Percentiles rank a stretch among this genome's conserved stretches.
Evolutionary conservation across 2,329 filamentous ascomycete species (phyloP).

Genomic region (Corniculantispora saksenae): DNA sequence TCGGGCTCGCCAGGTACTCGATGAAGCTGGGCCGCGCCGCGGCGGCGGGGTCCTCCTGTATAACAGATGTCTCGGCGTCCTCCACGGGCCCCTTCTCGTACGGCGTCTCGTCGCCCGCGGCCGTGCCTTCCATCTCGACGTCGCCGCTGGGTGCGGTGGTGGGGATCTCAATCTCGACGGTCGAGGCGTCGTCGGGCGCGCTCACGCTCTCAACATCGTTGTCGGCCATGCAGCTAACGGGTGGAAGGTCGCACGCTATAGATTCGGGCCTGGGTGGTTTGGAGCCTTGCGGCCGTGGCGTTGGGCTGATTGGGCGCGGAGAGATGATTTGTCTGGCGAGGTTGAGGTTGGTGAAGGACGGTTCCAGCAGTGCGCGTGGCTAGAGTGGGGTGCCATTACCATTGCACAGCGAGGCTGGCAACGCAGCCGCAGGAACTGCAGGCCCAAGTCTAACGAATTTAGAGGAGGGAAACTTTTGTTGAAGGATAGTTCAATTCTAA

Average conservation of each 20-base stretch:
- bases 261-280: background rate
- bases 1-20: slow-evolving; percentile 66
- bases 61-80: slow-evolving; percentile 34
- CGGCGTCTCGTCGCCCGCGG: slow-evolving; percentile 33
- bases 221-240: slow-evolving; percentile 34
- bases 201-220: slow-evolving; percentile 21
- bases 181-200: slow-evolving; percentile 22
- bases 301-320: background rate
- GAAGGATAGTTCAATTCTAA: too few relatives aligned
- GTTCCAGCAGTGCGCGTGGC: too few relatives aligned
- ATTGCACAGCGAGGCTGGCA: too few relatives aligned
- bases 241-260: background rate
- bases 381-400: too few relatives aligned
- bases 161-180: slow-evolving; percentile 22
- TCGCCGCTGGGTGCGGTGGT: slow-evolving; percentile 32
- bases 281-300: background rate
- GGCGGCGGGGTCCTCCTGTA: slow-evolving; percentile 35
- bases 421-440: too few relatives aligned
- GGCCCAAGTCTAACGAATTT: too few relatives aligned
- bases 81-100: slow-evolving; percentile 32
- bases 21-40: slow-evolving; percentile 48
- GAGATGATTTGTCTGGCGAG: too few relatives aligned
- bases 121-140: slow-evolving; percentile 40
- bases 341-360: too few relatives aligned
- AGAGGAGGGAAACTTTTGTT: too few relatives aligned